A percentile compares a stretch with the other conserved stretches of the same genome.
Evolutionary conservation across 495 filamentous ascomycete species (phyloP).

Genomic region (Penicillium robsamsonii): DNA sequence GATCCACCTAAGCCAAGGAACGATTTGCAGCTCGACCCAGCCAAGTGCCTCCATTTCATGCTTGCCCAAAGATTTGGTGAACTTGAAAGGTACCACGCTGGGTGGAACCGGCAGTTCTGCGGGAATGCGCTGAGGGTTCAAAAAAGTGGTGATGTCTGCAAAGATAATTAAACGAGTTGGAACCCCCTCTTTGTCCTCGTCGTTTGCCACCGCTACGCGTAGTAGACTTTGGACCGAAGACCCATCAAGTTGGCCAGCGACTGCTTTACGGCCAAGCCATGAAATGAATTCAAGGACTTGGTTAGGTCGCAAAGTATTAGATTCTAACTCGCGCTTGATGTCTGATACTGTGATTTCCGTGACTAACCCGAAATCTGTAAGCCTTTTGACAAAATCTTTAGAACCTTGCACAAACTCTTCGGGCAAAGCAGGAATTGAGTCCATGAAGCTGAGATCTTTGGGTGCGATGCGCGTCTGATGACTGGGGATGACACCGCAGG

Average conservation of each 20-base stretch:
- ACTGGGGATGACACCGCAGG: slow-evolving; percentile 75
- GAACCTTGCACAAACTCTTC: slow-evolving; percentile 64
- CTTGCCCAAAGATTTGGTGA: slow-evolving; percentile 61
- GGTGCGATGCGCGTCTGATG: slow-evolving; percentile 74
- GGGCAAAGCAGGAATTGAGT: slow-evolving; percentile 84
- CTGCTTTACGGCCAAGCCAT: slow-evolving; percentile 71
- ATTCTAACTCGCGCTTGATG: slow-evolving; percentile 74
- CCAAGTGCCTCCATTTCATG: slow-evolving; percentile 71
- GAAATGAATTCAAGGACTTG: slow-evolving; percentile 79
- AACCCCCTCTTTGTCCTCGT: slow-evolving; percentile 58
- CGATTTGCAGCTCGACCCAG: slow-evolving; percentile 77
- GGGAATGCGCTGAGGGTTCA: slow-evolving; percentile 72
- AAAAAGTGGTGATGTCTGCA: slow-evolving; percentile 67
- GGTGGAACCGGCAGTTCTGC: slow-evolving; percentile 81
- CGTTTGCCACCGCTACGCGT: slow-evolving; percentile 74
- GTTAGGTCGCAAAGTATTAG: slow-evolving; percentile 67
- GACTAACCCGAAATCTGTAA: slow-evolving; percentile 77
- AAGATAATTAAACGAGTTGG: slow-evolving; percentile 70
- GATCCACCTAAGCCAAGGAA: slow-evolving; percentile 80
- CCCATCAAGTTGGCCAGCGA: slow-evolving; percentile 63
- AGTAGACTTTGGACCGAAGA: slow-evolving; percentile 63
- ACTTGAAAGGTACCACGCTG: slow-evolving; percentile 74
- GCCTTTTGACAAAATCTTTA: slow-evolving; percentile 67
- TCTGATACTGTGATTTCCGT: slow-evolving; percentile 83
- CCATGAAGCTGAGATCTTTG: slow-evolving; percentile 82